These are phyloP conservation scores for Pleoardoris graminearum DNA, from an alignment of 2,329 filamentous ascomycete genomes.

Conservation along the genomic window DNA sequence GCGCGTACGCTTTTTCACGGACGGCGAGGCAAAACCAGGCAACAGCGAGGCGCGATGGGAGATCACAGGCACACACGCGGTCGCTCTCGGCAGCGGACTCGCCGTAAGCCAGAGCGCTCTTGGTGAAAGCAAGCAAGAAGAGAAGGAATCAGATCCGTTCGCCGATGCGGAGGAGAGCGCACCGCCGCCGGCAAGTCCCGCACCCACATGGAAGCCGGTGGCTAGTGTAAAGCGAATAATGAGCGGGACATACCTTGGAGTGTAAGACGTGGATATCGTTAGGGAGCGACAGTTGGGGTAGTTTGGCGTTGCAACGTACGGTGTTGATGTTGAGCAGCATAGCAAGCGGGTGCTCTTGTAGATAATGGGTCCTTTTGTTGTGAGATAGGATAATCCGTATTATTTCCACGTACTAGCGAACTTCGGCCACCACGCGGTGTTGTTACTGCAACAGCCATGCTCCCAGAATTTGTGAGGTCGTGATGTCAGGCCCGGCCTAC, in stretches of 20 bases:
- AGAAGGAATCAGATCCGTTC: constrained; percentile 67
- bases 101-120: constrained; percentile 52
- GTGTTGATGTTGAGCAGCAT: background rate
- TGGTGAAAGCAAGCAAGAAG: constrained; percentile 47
- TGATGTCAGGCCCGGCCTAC: background rate
- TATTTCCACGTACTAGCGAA: background rate
- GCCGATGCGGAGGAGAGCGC: constrained; percentile 61
- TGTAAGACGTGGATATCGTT: constrained; percentile 21
- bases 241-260: constrained; percentile 44
- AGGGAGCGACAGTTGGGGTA: background rate
- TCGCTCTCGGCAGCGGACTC: constrained; percentile 63
- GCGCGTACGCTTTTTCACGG: constrained; percentile 78
- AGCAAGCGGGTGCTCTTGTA: background rate
- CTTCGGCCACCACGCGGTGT: background rate
- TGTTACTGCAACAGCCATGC: background rate
- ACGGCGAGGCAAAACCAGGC: constrained; percentile 71
- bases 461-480: background rate
- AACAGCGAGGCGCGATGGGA: constrained; percentile 86
- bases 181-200: constrained; percentile 24
- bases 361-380: background rate
- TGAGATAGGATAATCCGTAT: constrained; percentile 1
- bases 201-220: constrained; percentile 39
- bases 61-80: constrained; percentile 55
- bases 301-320: background rate
- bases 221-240: constrained; percentile 41